phyloP scores from a whole-genome alignment of 1,284 basidiomycete genomes.

The Pseudozyma hubeiensis region DNA sequence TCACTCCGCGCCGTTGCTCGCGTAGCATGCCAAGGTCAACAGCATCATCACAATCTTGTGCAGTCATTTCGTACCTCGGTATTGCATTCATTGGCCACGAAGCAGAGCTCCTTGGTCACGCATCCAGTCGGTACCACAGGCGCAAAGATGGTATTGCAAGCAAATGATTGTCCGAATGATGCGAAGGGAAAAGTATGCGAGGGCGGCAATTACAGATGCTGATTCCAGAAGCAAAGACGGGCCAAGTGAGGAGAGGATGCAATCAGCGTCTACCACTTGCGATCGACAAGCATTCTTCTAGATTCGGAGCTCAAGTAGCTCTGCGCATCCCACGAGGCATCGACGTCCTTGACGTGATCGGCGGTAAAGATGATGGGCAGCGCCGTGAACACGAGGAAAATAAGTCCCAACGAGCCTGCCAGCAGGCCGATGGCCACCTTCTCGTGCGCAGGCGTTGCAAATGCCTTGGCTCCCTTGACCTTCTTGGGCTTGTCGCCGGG shows the following conservation, averaged over 20 bases:
- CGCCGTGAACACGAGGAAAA: conserved; percentile 51
- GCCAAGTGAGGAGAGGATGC: too few relatives aligned
- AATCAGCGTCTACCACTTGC: conserved; percentile 34
- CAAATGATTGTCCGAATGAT: too few relatives aligned
- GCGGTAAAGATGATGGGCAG: conserved; percentile 61
- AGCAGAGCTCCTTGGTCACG: too few relatives aligned
- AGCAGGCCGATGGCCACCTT: conserved; percentile 59
- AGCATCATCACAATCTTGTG: too few relatives aligned
- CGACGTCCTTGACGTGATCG: conserved; percentile 42
- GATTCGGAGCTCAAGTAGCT: conserved; percentile 49
- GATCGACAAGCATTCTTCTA: conserved; percentile 46
- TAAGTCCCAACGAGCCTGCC: conserved; percentile 45
- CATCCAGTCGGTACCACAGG: too few relatives aligned
- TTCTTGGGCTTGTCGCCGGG: conserved; percentile 48
- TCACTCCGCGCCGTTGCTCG: conserved; percentile 21
- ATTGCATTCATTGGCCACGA: too few relatives aligned
- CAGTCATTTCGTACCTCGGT: too few relatives aligned
- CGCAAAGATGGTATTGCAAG: too few relatives aligned
- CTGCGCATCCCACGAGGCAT: conserved; percentile 39
- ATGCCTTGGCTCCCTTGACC: conserved; percentile 45
- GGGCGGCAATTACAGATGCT: background rate
- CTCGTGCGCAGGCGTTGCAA: conserved; percentile 62
- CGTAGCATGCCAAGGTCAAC: too few relatives aligned
- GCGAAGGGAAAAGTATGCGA: background rate
- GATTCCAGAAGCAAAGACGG: too few relatives aligned